Conservation (phyloP, 768 basidiomycete species). For the Russula griseocarnosa region DNA sequence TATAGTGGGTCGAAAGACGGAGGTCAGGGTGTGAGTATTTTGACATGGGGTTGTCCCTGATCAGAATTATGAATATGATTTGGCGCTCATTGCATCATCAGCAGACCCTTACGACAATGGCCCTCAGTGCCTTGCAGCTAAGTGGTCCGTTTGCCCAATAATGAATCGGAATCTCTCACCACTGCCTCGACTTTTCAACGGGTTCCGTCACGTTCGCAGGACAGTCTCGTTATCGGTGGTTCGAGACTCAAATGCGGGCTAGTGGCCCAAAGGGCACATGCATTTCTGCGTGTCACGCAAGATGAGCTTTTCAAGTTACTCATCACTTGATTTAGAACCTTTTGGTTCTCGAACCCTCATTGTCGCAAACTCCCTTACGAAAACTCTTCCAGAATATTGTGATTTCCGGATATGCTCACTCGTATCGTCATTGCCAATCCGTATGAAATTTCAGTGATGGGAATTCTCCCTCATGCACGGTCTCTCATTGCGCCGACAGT, state of each 20-base stretch:
- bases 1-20: neutral
- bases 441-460: neutral
- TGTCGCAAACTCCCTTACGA: neutral
- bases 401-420: neutral
- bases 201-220: neutral
- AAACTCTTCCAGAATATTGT: neutral
- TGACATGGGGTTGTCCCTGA: constrained; percentile 12
- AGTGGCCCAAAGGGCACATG: neutral
- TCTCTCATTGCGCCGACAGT: no score
- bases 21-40: neutral
- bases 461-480: neutral
- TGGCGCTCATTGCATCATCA: constrained; percentile 20
- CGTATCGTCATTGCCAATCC: neutral
- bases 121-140: neutral
- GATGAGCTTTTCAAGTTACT: constrained; percentile 6
- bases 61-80: neutral
- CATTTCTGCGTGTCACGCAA: neutral
- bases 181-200: neutral
- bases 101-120: constrained; percentile 9
- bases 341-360: neutral
- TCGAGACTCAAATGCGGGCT: neutral
- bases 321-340: neutral
- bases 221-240: neutral
- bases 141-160: neutral
- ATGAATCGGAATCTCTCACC: neutral